Percentiles rank a stretch among this genome's conserved stretches.
These are phyloP conservation scores for Alternaria ventricosa DNA, from an alignment of 2,329 filamentous ascomycete species.

Conservation along the genomic window DNA sequence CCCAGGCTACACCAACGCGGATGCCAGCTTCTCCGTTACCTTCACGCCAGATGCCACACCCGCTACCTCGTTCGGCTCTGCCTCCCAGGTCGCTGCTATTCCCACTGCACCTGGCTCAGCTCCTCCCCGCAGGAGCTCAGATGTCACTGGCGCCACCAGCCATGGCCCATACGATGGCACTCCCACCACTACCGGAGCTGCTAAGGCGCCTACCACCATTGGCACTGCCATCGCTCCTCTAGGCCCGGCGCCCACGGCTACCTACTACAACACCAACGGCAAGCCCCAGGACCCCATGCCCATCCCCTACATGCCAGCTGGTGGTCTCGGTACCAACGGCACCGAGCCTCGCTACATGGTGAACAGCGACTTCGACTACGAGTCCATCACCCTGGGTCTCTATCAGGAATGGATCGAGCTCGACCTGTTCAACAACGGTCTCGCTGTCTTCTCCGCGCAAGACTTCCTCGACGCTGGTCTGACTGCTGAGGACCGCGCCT, in stretches of 20 bases:
- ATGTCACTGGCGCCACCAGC: conserved; percentile 65
- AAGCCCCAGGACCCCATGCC: conserved; percentile 71
- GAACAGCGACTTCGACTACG: conserved; percentile 82
- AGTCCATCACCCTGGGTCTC: conserved; percentile 75
- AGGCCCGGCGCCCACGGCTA: conserved; percentile 66
- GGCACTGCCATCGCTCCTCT: conserved; percentile 64
- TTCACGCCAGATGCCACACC: conserved; percentile 39
- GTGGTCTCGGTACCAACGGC: conserved; percentile 78
- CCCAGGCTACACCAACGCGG: conserved; percentile 54
- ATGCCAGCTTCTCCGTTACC: conserved; percentile 51
- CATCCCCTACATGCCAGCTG: conserved; percentile 73
- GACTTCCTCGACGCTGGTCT: conserved; percentile 75
- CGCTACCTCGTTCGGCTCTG: conserved; percentile 53
- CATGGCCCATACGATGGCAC: conserved; percentile 74
- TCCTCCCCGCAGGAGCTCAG: conserved; percentile 55
- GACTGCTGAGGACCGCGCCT: conserved; percentile 69
- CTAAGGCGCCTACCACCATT: conserved; percentile 62
- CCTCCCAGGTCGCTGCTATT: conserved; percentile 51
- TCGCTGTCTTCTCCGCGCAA: conserved; percentile 70
- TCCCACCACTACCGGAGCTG: conserved; percentile 72
- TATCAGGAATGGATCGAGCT: conserved; percentile 88
- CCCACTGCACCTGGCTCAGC: conserved; percentile 43
- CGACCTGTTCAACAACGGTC: conserved; percentile 79
- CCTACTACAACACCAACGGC: conserved; percentile 75
- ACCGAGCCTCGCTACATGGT: conserved; percentile 76